phyloP scores from a whole-genome alignment of 306 rosid genomes.

The Hippophae gyantsensis region DNA sequence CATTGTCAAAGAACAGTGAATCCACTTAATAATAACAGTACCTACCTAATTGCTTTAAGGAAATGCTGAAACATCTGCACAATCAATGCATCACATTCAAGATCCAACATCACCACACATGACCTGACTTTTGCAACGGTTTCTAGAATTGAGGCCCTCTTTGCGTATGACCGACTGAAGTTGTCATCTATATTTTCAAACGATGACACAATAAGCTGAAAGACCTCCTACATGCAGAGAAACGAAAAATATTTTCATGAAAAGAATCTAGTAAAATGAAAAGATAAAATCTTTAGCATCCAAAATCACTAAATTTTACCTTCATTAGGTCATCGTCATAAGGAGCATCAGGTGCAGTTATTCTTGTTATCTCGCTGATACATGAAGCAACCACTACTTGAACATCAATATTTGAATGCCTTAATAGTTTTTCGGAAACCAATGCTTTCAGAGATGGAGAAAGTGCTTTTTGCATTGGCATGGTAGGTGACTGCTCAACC shows the following conservation, averaged over 20 bases:
- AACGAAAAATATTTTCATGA: neutral
- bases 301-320: constrained; percentile 30
- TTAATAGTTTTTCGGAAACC: constrained; percentile 44
- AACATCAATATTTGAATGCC: constrained; percentile 65
- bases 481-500: constrained; percentile 80
- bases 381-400: constrained; percentile 83
- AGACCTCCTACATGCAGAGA: constrained; percentile 57
- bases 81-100: constrained; percentile 77
- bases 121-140: constrained; percentile 91
- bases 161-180: constrained; percentile 52
- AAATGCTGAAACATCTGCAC: constrained; percentile 87
- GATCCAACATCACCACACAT: constrained; percentile 92
- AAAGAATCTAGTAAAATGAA: neutral
- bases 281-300: neutral
- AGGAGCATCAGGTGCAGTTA: constrained; percentile 94
- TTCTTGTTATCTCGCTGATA: constrained; percentile 88
- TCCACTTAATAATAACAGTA: neutral
- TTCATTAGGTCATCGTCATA: constrained; percentile 90
- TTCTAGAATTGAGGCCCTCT: constrained; percentile 70
- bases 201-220: constrained; percentile 76
- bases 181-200: constrained; percentile 70
- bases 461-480: constrained; percentile 65
- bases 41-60: constrained; percentile 65
- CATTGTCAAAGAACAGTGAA: neutral
- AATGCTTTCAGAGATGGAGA: constrained; percentile 63